A percentile compares a stretch with the other conserved stretches of the same genome.
Evolutionary conservation across 495 filamentous ascomycete genomes (phyloP).

Genomic region (Amniculicola lignicola): DNA sequence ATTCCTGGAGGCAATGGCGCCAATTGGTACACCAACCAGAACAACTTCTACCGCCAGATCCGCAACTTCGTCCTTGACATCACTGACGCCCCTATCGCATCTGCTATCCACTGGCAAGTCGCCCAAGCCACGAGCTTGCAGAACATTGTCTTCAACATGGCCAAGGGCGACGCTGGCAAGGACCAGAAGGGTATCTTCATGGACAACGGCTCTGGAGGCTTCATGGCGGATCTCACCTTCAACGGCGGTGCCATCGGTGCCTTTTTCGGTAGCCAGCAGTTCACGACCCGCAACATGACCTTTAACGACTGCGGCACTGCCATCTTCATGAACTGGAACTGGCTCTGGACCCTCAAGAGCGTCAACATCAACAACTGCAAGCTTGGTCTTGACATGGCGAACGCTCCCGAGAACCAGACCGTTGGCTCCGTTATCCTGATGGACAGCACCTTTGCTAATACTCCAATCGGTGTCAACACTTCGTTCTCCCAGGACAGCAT

Average conservation of each 20-base stretch:
- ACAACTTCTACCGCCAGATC: conserved; percentile 97
- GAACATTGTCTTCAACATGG: conserved; percentile 54
- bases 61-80: conserved; percentile 93
- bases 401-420: conserved; percentile 45
- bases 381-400: conserved; percentile 61
- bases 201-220: conserved; percentile 78
- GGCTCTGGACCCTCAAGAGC: conserved; percentile 52
- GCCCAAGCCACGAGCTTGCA: conserved; percentile 80
- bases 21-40: conserved; percentile 88
- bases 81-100: conserved; percentile 61
- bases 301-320: conserved; percentile 51
- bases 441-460: conserved; percentile 42
- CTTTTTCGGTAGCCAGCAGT: conserved; percentile 56
- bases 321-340: conserved; percentile 56
- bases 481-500: conserved; percentile 37
- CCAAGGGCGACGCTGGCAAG: conserved; percentile 32
- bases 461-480: conserved; percentile 39
- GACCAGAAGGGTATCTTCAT: conserved; percentile 59
- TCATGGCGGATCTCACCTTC: conserved; percentile 48
- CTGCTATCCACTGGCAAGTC: conserved; percentile 96
- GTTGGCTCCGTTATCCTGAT: conserved; percentile 46
- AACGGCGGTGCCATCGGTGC: conserved; percentile 47
- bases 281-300: conserved; percentile 50
- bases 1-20: conserved; percentile 47
- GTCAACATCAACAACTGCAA: conserved; percentile 52